A percentile compares a stretch with the other conserved stretches of the same genome.
These are phyloP conservation scores for Rhododendron ovatum DNA, from an alignment of 148 eudicot genomes.

Conservation along the genomic window DNA sequence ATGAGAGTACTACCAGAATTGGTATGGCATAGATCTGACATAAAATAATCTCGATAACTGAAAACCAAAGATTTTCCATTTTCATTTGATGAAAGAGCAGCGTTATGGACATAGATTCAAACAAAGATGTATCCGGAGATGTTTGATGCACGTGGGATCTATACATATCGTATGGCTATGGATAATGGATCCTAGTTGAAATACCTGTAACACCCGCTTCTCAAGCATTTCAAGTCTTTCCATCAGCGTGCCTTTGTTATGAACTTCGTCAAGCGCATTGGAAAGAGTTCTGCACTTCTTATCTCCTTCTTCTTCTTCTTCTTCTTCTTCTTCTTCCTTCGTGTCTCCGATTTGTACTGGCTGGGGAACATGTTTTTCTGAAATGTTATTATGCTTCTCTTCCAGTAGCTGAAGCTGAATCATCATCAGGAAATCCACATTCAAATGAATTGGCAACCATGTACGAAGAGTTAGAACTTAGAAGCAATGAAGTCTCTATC, in stretches of 20 bases:
- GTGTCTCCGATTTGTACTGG: background rate
- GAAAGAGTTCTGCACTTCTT: conserved; percentile 23
- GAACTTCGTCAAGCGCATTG: conserved; percentile 40
- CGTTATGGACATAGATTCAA: background rate
- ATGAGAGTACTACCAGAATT: background rate
- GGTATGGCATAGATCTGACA: background rate
- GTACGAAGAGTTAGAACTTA: background rate
- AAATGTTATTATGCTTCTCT: conserved; percentile 29
- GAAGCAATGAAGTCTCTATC: background rate
- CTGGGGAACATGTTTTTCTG: conserved; percentile 14
- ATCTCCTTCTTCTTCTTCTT: background rate
- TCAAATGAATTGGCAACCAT: background rate
- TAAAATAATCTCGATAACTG: no score
- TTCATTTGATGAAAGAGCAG: background rate
- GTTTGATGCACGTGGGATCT: background rate
- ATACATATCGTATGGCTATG: background rate
- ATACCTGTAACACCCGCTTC: conserved; percentile 40
- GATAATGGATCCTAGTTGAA: background rate
- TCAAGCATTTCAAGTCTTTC: conserved; percentile 35
- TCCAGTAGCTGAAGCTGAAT: conserved; percentile 41
- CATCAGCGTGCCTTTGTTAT: conserved; percentile 41
- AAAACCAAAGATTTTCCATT: background rate
- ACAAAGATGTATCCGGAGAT: background rate
- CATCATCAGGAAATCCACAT: background rate
- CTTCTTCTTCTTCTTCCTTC: background rate